Conservation (phyloP, 108 stramenopile species). For the Epithemia pelagica region DNA sequence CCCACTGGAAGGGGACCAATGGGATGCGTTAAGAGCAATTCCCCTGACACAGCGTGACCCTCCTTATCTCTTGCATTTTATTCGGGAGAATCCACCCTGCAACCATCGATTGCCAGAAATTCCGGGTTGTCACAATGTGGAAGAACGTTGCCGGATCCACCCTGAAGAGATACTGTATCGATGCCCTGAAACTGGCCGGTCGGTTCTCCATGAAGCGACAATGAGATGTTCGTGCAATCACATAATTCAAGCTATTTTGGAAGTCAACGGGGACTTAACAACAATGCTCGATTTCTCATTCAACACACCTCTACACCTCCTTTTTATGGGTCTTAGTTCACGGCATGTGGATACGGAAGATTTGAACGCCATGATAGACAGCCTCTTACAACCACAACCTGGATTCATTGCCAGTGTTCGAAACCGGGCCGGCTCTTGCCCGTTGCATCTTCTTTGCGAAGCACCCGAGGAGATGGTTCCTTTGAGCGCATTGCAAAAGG, state of each 20-base stretch:
- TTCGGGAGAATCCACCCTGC: not conserved
- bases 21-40: not conserved
- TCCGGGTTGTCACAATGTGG: conserved; percentile 20
- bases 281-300: conserved; percentile 11
- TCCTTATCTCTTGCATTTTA: not conserved
- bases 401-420: conserved; percentile 6
- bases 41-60: not conserved
- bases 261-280: conserved; percentile 12
- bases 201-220: conserved; percentile 43
- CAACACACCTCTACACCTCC: conserved; percentile 38
- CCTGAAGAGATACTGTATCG: conserved; percentile 22
- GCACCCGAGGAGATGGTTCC: conserved; percentile 38
- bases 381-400: conserved; percentile 20
- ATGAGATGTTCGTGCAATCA: conserved; percentile 28
- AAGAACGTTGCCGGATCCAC: conserved; percentile 11
- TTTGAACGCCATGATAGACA: conserved; percentile 16
- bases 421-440: conserved; percentile 21
- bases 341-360: conserved; percentile 17
- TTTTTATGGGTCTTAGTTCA: conserved; percentile 29
- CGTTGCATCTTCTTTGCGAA: conserved; percentile 29
- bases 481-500: conserved; percentile 10
- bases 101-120: not conserved
- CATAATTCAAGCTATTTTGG: conserved; percentile 28
- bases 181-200: conserved; percentile 15
- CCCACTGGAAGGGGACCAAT: not conserved